These are phyloP conservation scores for Calophaca sinica DNA, from an alignment of 306 rosid genomes.

Conservation along the genomic window DNA sequence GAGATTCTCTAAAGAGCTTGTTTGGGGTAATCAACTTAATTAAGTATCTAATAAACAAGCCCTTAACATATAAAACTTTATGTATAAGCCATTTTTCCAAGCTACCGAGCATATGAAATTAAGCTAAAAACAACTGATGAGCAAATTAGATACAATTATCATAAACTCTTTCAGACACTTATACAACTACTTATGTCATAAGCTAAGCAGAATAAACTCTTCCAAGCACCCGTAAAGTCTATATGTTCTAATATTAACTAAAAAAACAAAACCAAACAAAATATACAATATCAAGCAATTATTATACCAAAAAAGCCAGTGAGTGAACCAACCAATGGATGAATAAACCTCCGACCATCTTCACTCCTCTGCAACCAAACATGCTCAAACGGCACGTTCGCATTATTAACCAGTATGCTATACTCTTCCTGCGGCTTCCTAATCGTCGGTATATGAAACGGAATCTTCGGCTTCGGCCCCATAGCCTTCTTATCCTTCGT, in stretches of 20 bases:
- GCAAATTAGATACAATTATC: too few species aligned
- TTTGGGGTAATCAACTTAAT: background rate
- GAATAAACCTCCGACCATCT: slow-evolving; percentile 68
- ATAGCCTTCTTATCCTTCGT: slow-evolving; percentile 60
- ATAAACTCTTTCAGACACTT: background rate
- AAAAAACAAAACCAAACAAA: background rate
- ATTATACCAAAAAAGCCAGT: background rate
- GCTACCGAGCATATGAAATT: background rate
- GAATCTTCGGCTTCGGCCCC: slow-evolving; percentile 70
- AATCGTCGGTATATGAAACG: slow-evolving; percentile 87
- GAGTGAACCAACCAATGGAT: slow-evolving; percentile 80
- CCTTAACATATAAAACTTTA: background rate
- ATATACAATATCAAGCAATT: background rate
- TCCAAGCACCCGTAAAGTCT: too few species aligned
- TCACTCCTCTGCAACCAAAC: slow-evolving; percentile 90
- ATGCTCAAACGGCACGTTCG: slow-evolving; percentile 80
- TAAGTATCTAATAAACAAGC: background rate
- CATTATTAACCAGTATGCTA: slow-evolving; percentile 70
- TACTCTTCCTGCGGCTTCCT: slow-evolving; percentile 83
- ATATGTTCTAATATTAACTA: background rate
- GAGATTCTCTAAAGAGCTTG: too few species aligned
- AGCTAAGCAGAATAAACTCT: background rate
- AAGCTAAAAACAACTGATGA: background rate
- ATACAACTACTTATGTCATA: background rate
- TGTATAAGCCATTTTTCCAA: background rate